These are phyloP conservation scores for Rhizopus sp. DNA, from an alignment of 371 early-diverging fungal species.

Conservation along the genomic window DNA sequence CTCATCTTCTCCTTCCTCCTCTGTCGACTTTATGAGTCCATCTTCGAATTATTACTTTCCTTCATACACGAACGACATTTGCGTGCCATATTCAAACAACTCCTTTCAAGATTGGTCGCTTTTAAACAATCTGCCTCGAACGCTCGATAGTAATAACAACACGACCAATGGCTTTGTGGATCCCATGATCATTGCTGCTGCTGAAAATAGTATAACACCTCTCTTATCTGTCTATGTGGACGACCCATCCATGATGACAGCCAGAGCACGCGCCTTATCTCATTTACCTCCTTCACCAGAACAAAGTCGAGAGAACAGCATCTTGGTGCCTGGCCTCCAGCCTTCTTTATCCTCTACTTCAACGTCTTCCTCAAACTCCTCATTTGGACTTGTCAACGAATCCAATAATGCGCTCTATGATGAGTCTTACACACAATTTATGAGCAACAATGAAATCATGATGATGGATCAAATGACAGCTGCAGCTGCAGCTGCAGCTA, in stretches of 20 bases:
- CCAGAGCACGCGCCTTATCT: slow-evolving; percentile 16
- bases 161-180: slow-evolving; percentile 22
- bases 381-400: slow-evolving; percentile 7
- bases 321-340: slow-evolving; percentile 22
- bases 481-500: not conserved
- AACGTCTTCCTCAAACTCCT: slow-evolving; percentile 15
- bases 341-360: slow-evolving; percentile 26
- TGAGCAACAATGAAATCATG: slow-evolving; percentile 19
- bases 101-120: slow-evolving; percentile 22
- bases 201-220: slow-evolving; percentile 17
- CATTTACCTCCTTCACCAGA: slow-evolving; percentile 3
- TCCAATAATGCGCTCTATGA: not conserved
- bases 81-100: not conserved
- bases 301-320: slow-evolving; percentile 2
- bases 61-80: not conserved
- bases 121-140: slow-evolving; percentile 14
- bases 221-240: slow-evolving; percentile 14
- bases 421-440: slow-evolving; percentile 13
- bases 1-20: not conserved
- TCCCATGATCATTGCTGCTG: slow-evolving; percentile 34
- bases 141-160: not conserved
- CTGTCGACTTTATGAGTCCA: not conserved
- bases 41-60: slow-evolving; percentile 14
- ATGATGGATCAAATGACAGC: slow-evolving; percentile 17
- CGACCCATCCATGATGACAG: not conserved